Evolutionary conservation across 257 asterid genomes (phyloP).

Genomic region (Prunella vulgaris): DNA sequence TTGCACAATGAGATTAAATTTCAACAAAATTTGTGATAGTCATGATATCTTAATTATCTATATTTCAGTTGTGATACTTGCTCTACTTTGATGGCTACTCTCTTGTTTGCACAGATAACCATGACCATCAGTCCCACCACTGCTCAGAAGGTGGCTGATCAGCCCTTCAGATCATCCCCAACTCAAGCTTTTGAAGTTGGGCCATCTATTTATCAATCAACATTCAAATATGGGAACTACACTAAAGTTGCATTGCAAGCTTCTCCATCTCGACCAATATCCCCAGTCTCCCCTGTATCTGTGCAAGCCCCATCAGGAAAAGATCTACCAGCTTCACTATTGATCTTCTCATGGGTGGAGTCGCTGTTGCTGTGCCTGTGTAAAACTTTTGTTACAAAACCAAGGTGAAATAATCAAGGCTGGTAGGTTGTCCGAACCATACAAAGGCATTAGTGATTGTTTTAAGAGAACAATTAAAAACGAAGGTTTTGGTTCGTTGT

Average conservation of each 20-base stretch:
- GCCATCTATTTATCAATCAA: slow-evolving; percentile 22
- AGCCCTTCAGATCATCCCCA: slow-evolving; percentile 20
- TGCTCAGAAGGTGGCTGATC: slow-evolving; percentile 26
- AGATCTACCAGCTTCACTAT: slow-evolving; percentile 29
- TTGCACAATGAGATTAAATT: neutral
- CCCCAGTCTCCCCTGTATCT: slow-evolving; percentile 27
- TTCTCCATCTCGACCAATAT: slow-evolving; percentile 17
- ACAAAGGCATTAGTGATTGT: slow-evolving; percentile 36
- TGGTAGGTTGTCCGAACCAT: slow-evolving; percentile 40
- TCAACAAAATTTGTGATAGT: neutral
- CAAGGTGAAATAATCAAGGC: slow-evolving; percentile 41
- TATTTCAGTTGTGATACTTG: neutral
- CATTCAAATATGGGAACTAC: slow-evolving; percentile 27
- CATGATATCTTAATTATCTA: neutral
- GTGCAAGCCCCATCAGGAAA: slow-evolving; percentile 32
- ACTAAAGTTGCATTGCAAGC: slow-evolving; percentile 18
- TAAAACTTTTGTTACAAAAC: slow-evolving; percentile 38
- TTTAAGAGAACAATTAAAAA: slow-evolving; percentile 31
- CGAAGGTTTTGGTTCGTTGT: slow-evolving; percentile 35
- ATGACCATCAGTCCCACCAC: slow-evolving; percentile 24
- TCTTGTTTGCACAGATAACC: neutral
- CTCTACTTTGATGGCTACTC: neutral
- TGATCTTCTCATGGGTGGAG: slow-evolving; percentile 48
- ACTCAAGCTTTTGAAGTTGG: slow-evolving; percentile 19
- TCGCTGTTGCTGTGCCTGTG: slow-evolving; percentile 45